Conservation (phyloP, 2,329 filamentous ascomycete species). For the Cordyceps pruinosa region DNA sequence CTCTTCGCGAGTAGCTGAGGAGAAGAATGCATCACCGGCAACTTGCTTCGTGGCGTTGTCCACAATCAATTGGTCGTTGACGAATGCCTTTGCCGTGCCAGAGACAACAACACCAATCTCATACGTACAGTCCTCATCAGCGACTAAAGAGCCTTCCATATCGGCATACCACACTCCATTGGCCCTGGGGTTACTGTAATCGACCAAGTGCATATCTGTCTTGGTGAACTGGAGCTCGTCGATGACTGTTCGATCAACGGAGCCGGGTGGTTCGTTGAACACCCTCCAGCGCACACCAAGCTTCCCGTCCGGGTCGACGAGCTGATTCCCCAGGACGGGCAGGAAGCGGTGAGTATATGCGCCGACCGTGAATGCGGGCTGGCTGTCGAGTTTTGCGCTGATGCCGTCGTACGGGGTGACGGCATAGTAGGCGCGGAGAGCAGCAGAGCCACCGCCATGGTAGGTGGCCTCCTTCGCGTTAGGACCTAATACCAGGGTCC, state of each 20-base stretch:
- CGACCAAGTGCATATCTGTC: slow-evolving; percentile 43
- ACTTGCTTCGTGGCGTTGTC: slow-evolving; percentile 59
- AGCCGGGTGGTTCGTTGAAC: slow-evolving; percentile 51
- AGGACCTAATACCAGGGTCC: slow-evolving; percentile 50
- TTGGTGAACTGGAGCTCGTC: slow-evolving; percentile 43
- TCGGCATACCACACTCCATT: slow-evolving; percentile 52
- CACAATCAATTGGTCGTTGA: slow-evolving; percentile 55
- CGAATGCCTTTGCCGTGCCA: slow-evolving; percentile 58
- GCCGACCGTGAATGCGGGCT: slow-evolving; percentile 49
- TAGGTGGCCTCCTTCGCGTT: slow-evolving; percentile 51
- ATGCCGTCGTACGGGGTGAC: slow-evolving; percentile 69
- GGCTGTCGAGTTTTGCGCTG: slow-evolving; percentile 39
- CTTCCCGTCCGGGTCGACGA: slow-evolving; percentile 46
- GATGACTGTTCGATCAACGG: slow-evolving; percentile 39
- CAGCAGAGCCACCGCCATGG: slow-evolving; percentile 60
- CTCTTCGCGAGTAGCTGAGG: slow-evolving; percentile 57
- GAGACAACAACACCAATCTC: slow-evolving; percentile 61
- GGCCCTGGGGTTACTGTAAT: slow-evolving; percentile 47
- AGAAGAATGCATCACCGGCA: slow-evolving; percentile 58
- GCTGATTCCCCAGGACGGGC: slow-evolving; percentile 47
- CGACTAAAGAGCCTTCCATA: slow-evolving; percentile 52
- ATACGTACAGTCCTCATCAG: slow-evolving; percentile 53
- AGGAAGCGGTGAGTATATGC: slow-evolving; percentile 59
- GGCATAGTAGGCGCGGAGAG: slow-evolving; percentile 55
- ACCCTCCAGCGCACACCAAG: slow-evolving; percentile 55